phyloP scores from a whole-genome alignment of 2,329 filamentous ascomycete genomes.

The Paracorniculantispora psalliotae region DNA sequence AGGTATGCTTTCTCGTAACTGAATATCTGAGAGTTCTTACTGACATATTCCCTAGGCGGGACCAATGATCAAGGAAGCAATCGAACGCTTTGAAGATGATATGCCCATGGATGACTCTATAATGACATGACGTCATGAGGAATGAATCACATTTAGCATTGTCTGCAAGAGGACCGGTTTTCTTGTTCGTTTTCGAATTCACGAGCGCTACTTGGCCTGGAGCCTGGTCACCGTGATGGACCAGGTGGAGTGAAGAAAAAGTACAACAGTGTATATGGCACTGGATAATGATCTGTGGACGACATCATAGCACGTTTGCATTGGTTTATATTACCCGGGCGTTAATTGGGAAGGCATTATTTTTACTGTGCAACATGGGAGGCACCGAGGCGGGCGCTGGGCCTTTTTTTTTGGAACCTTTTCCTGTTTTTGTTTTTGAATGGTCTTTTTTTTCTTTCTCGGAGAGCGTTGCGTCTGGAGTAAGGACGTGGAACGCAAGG shows the following conservation, averaged over 20 bases:
- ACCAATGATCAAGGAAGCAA: constrained; percentile 91
- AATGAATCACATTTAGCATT: constrained; percentile 14
- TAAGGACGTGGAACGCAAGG: neutral
- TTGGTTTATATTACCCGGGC: constrained; percentile 4
- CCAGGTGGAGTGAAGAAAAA: neutral
- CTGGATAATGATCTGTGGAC: constrained; percentile 9
- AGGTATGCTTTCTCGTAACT: constrained; percentile 53
- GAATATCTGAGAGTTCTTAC: neutral
- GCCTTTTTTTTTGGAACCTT: constrained; percentile 12
- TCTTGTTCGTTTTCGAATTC: neutral
- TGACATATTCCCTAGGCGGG: constrained; percentile 58
- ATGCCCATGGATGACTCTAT: constrained; percentile 65
- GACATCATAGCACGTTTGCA: constrained; percentile 14
- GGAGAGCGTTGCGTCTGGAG: neutral
- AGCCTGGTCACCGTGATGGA: neutral
- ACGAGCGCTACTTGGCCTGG: neutral
- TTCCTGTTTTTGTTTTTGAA: neutral
- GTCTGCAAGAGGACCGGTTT: neutral
- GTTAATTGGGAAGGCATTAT: constrained; percentile 5
- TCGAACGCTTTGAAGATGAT: constrained; percentile 83
- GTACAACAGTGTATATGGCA: neutral
- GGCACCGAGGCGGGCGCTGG: neutral
- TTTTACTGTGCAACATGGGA: neutral
- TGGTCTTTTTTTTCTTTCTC: neutral
- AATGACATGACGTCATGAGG: constrained; percentile 45